phyloP scores from a whole-genome alignment of 2,329 filamentous ascomycete genomes.

The Aureobasidium namibiae region DNA sequence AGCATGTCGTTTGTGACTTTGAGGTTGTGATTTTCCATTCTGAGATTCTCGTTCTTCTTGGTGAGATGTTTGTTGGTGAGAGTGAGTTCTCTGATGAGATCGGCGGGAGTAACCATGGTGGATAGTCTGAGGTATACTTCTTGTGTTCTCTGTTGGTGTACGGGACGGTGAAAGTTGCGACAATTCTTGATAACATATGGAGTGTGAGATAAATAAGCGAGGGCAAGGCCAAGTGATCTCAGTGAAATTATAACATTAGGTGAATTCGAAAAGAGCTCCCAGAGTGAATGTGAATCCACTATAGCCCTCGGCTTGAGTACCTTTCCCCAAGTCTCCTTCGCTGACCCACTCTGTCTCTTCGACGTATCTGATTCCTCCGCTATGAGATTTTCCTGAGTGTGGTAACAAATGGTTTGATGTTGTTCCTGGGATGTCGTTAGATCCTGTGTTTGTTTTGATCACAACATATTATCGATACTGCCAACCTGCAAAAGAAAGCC shows the following conservation, averaged over 20 bases:
- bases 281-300: too few species aligned
- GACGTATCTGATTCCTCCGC: too few species aligned
- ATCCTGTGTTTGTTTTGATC: neutral
- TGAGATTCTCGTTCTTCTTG: neutral
- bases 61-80: neutral
- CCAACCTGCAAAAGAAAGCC: neutral
- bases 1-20: slow-evolving; percentile 1
- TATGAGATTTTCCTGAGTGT: neutral
- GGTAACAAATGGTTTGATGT: neutral
- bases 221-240: too few species aligned
- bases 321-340: neutral
- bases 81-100: neutral
- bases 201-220: too few species aligned
- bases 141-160: neutral
- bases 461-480: neutral
- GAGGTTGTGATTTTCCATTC: neutral
- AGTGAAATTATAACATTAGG: neutral
- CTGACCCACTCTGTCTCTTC: neutral
- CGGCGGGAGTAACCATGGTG: neutral
- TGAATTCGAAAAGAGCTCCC: neutral
- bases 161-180: too few species aligned
- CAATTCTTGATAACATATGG: too few species aligned
- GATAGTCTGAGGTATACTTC: neutral
- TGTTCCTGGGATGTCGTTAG: neutral
- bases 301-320: too few species aligned